A percentile compares a stretch with the other conserved stretches of the same genome.
These are phyloP conservation scores for Hypoxylon crocopeplum DNA, from an alignment of 495 filamentous ascomycete species.

Conservation along the genomic window DNA sequence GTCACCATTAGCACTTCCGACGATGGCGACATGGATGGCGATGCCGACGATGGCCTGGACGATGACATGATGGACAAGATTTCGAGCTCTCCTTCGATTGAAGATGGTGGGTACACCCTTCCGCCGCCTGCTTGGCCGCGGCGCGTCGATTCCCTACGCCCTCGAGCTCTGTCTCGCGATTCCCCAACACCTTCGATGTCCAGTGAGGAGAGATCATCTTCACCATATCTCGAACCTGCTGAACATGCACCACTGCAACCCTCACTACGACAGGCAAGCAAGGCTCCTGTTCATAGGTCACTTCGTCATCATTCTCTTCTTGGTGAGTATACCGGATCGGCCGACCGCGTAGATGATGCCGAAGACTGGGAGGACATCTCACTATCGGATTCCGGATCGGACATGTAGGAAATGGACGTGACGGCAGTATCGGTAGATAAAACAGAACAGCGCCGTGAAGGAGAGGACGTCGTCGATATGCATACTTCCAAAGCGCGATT, in stretches of 20 bases:
- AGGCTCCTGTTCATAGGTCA: slow-evolving; percentile 41
- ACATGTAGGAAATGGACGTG: slow-evolving; percentile 21
- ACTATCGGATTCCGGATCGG: slow-evolving; percentile 16
- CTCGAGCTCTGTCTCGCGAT: slow-evolving; percentile 38
- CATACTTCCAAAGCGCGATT: slow-evolving; percentile 15
- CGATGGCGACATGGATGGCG: slow-evolving; percentile 72
- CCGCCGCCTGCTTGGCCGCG: slow-evolving; percentile 45
- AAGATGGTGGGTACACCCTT: slow-evolving; percentile 83
- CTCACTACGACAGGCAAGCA: slow-evolving; percentile 44
- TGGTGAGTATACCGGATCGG: slow-evolving; percentile 61
- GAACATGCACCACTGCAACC: slow-evolving; percentile 52
- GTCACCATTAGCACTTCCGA: slow-evolving; percentile 63
- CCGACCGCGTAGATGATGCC: slow-evolving; percentile 33
- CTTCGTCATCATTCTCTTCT: slow-evolving; percentile 64
- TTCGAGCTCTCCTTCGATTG: slow-evolving; percentile 96
- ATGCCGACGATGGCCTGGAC: slow-evolving; percentile 74
- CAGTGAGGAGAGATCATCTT: slow-evolving; percentile 56
- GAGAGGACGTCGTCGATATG: slow-evolving; percentile 1
- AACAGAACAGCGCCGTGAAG: slow-evolving; percentile 15
- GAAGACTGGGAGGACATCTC: slow-evolving; percentile 35
- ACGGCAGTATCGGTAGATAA: slow-evolving; percentile 3
- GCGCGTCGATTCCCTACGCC: slow-evolving; percentile 49
- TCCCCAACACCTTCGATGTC: slow-evolving; percentile 32
- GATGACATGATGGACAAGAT: slow-evolving; percentile 97
- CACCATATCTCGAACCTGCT: slow-evolving; percentile 60